Base-by-base conservation (phyloP, 768 basidiomycete genomes). In the Xanthoconium purpureum region DNA sequence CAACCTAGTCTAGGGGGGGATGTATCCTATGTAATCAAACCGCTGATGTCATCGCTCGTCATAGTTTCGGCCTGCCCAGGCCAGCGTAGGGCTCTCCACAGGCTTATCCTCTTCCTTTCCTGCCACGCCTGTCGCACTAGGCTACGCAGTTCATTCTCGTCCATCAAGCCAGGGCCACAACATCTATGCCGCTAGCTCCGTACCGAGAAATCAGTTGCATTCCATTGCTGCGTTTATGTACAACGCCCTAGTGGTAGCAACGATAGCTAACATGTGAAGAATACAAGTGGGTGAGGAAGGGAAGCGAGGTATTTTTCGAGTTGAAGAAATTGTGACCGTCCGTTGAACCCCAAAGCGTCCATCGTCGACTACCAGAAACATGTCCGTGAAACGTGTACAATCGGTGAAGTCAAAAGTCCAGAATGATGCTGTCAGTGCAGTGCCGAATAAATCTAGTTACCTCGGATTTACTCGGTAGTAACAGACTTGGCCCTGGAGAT, bases 401-500 rank as follows among this genome's bases (percentile, higher is more conserved):
- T 52, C 56, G 54, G 40, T 50, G 33, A 38, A 40, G 29, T 47
- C 15, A 50, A 28, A 57, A 58, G 58, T 72, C 54, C 66, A 39
- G 46, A 54, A 54, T 18, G 18, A 47, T 52, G 46, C 18, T 38
- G 50, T 38, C 17, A 35, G 48, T 50, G 50, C 15, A 46, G 38
- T 45, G 24, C 37, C 37, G 17, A 44, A 37, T 24, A 8, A 48
- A 39, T 36, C 44, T 3, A 11, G 29, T 15, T 39, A 47, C 40
- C 42, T 35, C 40, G 28, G 45, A 39, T 68, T 77, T 82, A 89
- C 78, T 89, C 87, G 43, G 80, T 80, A 36, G 87, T 89, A 54
- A 89, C 87, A 58, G 87, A 89, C 69, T 89, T 89, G 55, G 87
- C 87, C 76, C 87, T 88, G 28, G 62, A 5, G 59, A 15, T 46